Conservation (phyloP, 2,329 filamentous ascomycete genomes). For the Ophiostoma sp. region DNA sequence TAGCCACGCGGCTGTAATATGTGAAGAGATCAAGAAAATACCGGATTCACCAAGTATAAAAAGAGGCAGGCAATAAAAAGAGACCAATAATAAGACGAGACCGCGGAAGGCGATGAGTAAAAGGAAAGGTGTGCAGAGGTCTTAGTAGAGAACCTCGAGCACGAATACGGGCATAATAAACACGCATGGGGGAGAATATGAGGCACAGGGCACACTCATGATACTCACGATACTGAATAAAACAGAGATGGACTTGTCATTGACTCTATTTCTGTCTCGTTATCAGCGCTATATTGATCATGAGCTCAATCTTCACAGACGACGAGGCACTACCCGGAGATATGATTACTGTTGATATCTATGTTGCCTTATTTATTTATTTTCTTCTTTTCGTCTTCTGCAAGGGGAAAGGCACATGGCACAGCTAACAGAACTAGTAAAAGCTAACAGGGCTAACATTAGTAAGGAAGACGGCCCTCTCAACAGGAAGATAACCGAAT, state of each 20-base stretch:
- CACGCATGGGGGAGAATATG: neutral
- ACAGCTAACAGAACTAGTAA: neutral
- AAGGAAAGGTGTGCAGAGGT: neutral
- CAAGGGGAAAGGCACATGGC: neutral
- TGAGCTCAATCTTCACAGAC: neutral
- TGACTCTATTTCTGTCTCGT: neutral
- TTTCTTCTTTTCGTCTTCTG: neutral
- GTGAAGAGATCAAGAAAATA: neutral
- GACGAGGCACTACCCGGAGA: neutral
- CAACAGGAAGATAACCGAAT: neutral
- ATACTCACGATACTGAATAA: neutral
- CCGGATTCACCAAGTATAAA: neutral
- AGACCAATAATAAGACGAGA: neutral
- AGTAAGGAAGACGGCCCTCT: neutral
- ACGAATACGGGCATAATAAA: neutral
- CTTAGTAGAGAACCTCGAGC: neutral
- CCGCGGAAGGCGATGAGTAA: neutral
- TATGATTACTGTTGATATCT: neutral
- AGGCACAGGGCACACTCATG: neutral
- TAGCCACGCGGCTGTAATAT: neutral
- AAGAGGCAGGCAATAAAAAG: neutral
- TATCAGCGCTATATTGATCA: neutral
- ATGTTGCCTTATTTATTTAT: neutral
- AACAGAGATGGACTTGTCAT: neutral
- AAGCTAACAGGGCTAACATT: neutral